A percentile compares a stretch with the other conserved stretches of the same genome.
These are phyloP conservation scores for Tagetes patula DNA, from an alignment of 129 eudicot genomes.

Conservation along the genomic window DNA sequence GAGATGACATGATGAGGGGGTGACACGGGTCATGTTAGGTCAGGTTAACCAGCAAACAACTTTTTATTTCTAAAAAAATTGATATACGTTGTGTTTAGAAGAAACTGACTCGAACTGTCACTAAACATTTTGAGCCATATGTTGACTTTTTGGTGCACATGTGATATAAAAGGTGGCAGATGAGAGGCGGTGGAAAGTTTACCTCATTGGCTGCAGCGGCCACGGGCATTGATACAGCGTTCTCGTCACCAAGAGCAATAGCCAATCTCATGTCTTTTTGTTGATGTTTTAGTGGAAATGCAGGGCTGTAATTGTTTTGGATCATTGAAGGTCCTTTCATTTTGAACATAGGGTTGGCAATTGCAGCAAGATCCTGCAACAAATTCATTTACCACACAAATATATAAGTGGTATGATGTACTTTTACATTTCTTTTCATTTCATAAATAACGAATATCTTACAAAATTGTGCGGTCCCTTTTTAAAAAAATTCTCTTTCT, in stretches of 20 bases:
- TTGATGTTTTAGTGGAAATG: conserved; percentile 95
- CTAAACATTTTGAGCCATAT: not conserved
- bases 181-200: not conserved
- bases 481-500: not conserved
- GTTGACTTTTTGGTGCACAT: not conserved
- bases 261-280: conserved; percentile 99
- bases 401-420: not conserved
- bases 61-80: not conserved
- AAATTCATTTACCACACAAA: not conserved
- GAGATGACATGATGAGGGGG: not conserved
- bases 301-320: conserved; percentile 63
- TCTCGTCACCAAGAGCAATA: conserved; percentile 92
- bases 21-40: not conserved
- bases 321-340: conserved; percentile 95
- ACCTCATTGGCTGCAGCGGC: conserved; percentile 99
- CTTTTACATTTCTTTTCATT: not conserved
- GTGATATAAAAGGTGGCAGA: not conserved
- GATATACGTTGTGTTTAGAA: not conserved
- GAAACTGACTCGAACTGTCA: not conserved
- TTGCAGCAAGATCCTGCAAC: conserved; percentile 81
- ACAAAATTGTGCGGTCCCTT: not conserved
- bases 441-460: not conserved
- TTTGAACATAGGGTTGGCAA: conserved; percentile 96
- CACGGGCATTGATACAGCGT: conserved; percentile 85
- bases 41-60: not conserved